Evolutionary conservation across 225 moss, liverwort and hornwort genomes (phyloP).

Genomic region (Pseudisothecium myosuroides): DNA sequence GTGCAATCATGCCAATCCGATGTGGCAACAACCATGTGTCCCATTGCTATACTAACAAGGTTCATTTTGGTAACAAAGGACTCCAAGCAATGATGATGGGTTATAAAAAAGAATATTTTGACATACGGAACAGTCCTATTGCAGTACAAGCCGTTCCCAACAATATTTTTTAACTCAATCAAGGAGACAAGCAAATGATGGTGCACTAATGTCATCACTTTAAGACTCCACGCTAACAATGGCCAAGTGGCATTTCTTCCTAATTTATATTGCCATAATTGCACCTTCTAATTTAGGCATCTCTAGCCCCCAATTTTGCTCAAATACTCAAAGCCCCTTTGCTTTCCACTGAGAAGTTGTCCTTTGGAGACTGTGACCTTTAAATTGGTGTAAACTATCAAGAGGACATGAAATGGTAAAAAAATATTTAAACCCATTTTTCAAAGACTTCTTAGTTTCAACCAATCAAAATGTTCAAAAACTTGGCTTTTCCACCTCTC

Average conservation of each 20-base stretch:
- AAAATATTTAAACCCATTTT: neutral
- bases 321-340: neutral
- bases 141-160: neutral
- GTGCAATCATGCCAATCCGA: neutral
- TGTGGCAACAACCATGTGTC: neutral
- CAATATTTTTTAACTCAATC: neutral
- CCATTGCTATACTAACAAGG: neutral
- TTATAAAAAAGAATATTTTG: neutral
- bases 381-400: neutral
- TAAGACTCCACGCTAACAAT: fast-evolving
- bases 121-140: fast-evolving
- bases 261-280: too few species aligned
- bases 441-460: neutral
- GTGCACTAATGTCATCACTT: too few species aligned
- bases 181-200: neutral
- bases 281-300: too few species aligned
- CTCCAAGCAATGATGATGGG: neutral
- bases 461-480: neutral
- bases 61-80: neutral
- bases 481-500: fast-evolving
- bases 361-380: fast-evolving
- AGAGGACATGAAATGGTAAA: neutral
- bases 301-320: too few species aligned
- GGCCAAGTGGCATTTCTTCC: too few species aligned
- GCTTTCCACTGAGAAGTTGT: neutral